Conservation (phyloP, 257 asterid genomes). For the Solanum dulcamara region DNA sequence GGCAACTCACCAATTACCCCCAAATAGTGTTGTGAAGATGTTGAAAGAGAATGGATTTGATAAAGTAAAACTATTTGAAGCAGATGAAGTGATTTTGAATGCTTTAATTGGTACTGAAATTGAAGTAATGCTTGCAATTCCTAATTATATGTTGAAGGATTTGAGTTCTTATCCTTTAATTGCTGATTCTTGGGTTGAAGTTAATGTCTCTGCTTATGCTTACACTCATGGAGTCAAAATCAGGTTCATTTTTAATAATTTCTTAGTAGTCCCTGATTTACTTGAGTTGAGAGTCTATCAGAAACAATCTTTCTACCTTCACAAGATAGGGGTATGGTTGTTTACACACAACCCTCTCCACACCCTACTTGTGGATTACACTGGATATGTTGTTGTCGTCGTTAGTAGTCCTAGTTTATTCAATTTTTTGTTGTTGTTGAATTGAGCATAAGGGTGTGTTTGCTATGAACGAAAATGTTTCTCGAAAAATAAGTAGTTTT, state of each 20-base stretch:
- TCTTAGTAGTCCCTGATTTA: not conserved
- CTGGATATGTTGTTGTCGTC: not conserved
- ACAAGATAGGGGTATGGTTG: not conserved
- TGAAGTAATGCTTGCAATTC: conserved; percentile 31
- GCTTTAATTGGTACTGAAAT: conserved; percentile 24
- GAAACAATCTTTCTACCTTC: not conserved
- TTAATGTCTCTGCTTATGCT: conserved; percentile 10
- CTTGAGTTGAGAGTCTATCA: not conserved
- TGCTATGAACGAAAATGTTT: not conserved
- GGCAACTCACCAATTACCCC: conserved; percentile 23
- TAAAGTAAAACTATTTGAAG: conserved; percentile 26
- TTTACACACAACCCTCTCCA: not conserved
- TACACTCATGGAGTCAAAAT: conserved; percentile 22
- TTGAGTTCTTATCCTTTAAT: conserved; percentile 13
- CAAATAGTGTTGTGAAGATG: conserved; percentile 24
- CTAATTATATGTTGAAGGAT: conserved; percentile 14
- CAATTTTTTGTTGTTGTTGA: not conserved
- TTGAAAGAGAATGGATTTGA: conserved; percentile 20
- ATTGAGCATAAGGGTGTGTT: not conserved
- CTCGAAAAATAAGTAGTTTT: not conserved
- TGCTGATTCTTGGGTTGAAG: conserved; percentile 21
- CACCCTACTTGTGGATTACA: not conserved
- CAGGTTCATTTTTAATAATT: not conserved
- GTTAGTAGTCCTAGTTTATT: not conserved
- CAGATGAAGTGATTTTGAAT: conserved; percentile 21